These are phyloP conservation scores for Corylus avellana DNA, from an alignment of 306 rosid species.

Conservation along the genomic window DNA sequence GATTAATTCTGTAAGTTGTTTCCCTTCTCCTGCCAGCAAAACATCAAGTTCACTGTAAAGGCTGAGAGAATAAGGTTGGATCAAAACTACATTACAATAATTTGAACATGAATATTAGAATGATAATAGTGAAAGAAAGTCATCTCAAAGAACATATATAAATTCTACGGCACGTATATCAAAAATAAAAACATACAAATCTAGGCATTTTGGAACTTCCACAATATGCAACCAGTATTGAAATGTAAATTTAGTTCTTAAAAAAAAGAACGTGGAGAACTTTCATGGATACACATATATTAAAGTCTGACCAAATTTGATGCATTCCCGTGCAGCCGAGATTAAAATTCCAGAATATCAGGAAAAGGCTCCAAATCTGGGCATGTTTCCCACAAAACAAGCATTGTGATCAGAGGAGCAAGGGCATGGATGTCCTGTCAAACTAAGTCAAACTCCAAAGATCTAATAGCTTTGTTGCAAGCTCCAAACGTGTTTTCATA, in stretches of 20 bases:
- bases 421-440: not conserved
- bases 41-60: conserved; percentile 1
- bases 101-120: not conserved
- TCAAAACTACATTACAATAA: not conserved
- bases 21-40: conserved; percentile 72
- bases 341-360: not conserved
- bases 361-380: not conserved
- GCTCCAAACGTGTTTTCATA: not conserved
- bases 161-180: not conserved
- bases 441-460: not conserved
- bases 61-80: conserved; percentile 9
- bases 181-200: not conserved
- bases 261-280: not conserved
- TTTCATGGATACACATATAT: not conserved
- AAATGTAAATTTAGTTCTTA: not conserved
- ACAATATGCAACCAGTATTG: not conserved
- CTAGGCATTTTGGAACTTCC: not conserved
- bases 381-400: not conserved
- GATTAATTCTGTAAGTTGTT: conserved; percentile 68
- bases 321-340: not conserved
- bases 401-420: not conserved
- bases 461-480: not conserved
- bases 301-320: not conserved
- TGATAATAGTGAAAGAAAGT: not conserved
- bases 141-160: not conserved